Evolutionary conservation across 83 land plant genomes (phyloP).

Genomic region (Picea abies): DNA sequence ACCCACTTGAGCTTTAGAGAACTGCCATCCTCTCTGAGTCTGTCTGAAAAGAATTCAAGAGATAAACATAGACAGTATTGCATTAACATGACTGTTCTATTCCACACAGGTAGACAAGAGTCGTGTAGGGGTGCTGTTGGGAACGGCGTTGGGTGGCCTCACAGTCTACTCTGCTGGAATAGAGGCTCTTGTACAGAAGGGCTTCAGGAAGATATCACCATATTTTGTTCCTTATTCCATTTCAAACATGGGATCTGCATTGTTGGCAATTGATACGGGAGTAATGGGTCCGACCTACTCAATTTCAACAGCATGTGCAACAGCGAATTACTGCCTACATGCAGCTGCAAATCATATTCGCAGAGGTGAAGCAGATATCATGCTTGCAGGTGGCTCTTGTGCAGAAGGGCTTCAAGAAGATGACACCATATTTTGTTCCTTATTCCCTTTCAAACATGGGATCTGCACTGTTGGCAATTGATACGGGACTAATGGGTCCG

Average conservation of each 20-base stretch:
- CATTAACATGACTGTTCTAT: background rate
- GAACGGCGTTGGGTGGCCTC: slow-evolving; percentile 73
- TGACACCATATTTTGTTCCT: too few relatives aligned
- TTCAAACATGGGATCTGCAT: slow-evolving; percentile 77
- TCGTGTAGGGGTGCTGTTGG: slow-evolving; percentile 57
- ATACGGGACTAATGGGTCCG: too few relatives aligned
- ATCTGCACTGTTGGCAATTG: too few relatives aligned
- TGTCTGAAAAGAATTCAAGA: too few relatives aligned
- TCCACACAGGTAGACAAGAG: slow-evolving; percentile 53
- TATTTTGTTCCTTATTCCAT: slow-evolving; percentile 70
- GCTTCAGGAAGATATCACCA: slow-evolving; percentile 59
- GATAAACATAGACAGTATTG: background rate
- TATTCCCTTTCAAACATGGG: too few relatives aligned
- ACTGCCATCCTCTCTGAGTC: too few relatives aligned
- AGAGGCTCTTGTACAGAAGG: slow-evolving; percentile 57
- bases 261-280: slow-evolving; percentile 70
- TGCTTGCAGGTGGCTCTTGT: slow-evolving; percentile 70
- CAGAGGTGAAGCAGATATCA: slow-evolving; percentile 72
- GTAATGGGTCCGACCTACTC: slow-evolving; percentile 75
- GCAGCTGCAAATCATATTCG: slow-evolving; percentile 46
- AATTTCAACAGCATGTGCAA: slow-evolving; percentile 73
- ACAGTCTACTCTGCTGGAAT: slow-evolving; percentile 55
- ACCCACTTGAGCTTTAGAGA: too few relatives aligned
- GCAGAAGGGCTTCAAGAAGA: too few relatives aligned
- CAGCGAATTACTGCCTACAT: slow-evolving; percentile 68